These are phyloP conservation scores for Keithomyces neogunnii DNA, from an alignment of 2,329 filamentous ascomycete species.

Conservation along the genomic window DNA sequence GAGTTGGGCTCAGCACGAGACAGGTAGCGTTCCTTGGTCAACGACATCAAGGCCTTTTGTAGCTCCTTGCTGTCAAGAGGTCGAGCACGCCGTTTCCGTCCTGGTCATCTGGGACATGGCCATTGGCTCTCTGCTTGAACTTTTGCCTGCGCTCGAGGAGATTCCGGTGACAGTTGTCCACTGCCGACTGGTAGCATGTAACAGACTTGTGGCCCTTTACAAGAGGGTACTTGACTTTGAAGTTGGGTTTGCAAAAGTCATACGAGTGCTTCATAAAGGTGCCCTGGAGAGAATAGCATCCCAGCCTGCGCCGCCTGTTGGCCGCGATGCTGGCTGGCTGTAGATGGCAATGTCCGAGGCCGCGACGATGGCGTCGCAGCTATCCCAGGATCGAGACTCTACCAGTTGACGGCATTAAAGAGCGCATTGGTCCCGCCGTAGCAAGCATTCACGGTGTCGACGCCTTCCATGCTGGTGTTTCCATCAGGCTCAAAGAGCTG, in stretches of 20 bases:
- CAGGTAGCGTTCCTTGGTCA: background rate
- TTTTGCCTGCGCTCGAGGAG: background rate
- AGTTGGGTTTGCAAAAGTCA: constrained; percentile 1
- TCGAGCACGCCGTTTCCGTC: background rate
- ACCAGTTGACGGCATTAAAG: constrained; percentile 1
- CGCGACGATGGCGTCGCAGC: background rate
- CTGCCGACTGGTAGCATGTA: background rate
- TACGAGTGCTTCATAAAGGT: background rate
- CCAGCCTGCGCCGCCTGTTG: background rate
- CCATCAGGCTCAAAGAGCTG: background rate
- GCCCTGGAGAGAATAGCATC: background rate
- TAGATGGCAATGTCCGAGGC: background rate
- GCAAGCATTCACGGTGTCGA: background rate
- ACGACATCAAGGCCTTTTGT: background rate
- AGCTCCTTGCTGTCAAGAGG: background rate
- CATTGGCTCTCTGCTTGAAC: background rate
- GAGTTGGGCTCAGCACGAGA: background rate
- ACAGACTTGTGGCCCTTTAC: constrained; percentile 1
- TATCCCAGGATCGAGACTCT: constrained; percentile 1
- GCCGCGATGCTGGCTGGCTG: background rate
- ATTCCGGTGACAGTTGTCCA: background rate
- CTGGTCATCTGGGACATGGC: background rate
- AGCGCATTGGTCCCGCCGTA: constrained; percentile 1
- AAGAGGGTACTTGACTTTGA: background rate
- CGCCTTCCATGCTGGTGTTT: background rate